Evolutionary conservation across 495 filamentous ascomycete species (phyloP).

Genomic region (Apodospora peruviana): DNA sequence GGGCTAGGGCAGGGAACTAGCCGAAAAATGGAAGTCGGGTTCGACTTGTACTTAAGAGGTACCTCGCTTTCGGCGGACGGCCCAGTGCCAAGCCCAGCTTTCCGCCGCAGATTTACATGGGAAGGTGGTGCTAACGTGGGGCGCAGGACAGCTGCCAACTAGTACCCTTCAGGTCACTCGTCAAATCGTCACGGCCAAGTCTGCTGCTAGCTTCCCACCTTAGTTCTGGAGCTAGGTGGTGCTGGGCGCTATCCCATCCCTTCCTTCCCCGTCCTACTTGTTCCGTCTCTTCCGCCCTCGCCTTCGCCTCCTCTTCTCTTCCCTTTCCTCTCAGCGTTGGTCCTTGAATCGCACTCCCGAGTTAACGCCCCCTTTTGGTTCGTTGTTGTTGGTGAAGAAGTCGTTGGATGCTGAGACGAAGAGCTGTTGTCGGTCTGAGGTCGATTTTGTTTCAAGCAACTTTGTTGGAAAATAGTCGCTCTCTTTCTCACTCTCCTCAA

Average conservation of each 20-base stretch:
- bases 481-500: too few relatives aligned
- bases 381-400: conserved; percentile 29
- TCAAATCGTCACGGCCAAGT: too few relatives aligned
- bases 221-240: neutral
- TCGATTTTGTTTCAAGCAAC: conserved; percentile 2
- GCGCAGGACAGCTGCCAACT: neutral
- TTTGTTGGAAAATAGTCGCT: neutral
- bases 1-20: neutral
- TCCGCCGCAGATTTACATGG: neutral
- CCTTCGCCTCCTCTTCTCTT: conserved; percentile 13
- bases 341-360: conserved; percentile 12
- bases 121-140: neutral
- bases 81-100: conserved; percentile 5
- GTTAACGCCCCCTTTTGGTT: conserved; percentile 16
- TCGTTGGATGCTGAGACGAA: conserved; percentile 24
- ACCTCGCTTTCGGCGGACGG: conserved; percentile 7
- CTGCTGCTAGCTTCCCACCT: neutral
- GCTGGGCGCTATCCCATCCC: conserved; percentile 19
- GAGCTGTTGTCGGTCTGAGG: conserved; percentile 11
- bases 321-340: conserved; percentile 13
- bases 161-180: neutral
- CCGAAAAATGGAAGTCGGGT: conserved; percentile 7
- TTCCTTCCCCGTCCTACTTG: conserved; percentile 18
- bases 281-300: conserved; percentile 22
- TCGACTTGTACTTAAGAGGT: conserved; percentile 10